These are phyloP conservation scores for Eucalyptus coolabah DNA, from an alignment of 345 rosid genomes.

Conservation along the genomic window DNA sequence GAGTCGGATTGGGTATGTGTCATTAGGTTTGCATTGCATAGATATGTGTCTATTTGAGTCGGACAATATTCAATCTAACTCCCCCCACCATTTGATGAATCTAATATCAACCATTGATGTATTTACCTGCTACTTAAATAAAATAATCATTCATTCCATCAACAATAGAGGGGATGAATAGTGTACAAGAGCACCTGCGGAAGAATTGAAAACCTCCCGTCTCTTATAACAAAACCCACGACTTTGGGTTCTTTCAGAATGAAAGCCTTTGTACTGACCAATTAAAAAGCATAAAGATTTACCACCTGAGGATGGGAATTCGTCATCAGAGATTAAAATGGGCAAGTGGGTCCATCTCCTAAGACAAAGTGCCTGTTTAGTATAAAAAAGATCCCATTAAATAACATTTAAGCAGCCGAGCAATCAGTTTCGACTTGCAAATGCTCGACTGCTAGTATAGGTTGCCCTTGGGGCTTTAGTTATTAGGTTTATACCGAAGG, in stretches of 20 bases:
- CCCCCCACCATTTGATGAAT: too few species aligned
- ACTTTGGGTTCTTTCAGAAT: neutral
- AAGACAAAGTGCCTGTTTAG: neutral
- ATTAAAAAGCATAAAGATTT: too few species aligned
- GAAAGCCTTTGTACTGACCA: neutral
- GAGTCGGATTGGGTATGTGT: too few species aligned
- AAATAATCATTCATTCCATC: neutral
- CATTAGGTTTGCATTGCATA: too few species aligned
- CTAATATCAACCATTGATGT: neutral
- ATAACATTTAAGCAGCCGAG: neutral
- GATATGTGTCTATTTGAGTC: too few species aligned
- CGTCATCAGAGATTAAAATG: neutral
- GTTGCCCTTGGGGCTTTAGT: neutral
- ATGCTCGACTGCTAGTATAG: neutral
- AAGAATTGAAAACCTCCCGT: neutral
- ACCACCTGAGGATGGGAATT: too few species aligned
- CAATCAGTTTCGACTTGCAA: neutral
- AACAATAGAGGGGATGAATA: neutral
- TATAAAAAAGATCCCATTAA: too few species aligned
- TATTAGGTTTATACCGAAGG: neutral
- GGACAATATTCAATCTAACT: too few species aligned
- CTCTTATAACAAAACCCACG: too few species aligned
- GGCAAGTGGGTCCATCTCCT: neutral
- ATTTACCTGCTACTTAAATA: neutral
- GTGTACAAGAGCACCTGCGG: neutral